These are phyloP conservation scores for Mallotus japonicus DNA, from an alignment of 441 rosid species.

Conservation along the genomic window DNA sequence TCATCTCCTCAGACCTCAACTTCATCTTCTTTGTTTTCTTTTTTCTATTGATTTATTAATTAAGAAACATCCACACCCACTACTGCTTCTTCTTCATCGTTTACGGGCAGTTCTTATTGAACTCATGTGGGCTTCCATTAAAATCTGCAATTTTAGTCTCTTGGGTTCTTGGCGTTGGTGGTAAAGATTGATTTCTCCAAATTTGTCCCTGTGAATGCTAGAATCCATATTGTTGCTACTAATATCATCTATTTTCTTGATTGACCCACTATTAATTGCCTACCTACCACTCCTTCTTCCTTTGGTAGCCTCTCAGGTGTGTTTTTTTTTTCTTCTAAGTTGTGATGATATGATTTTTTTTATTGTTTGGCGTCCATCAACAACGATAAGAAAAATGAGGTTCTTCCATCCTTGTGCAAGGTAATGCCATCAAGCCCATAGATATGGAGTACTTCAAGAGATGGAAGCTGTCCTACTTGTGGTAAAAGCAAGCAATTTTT, in stretches of 20 bases:
- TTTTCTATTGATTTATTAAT: too few relatives aligned
- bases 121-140: too few relatives aligned
- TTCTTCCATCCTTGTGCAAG: conserved; percentile 5
- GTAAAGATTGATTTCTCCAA: conserved; percentile 23
- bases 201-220: conserved; percentile 89
- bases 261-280: conserved; percentile 53
- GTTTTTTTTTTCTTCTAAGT: background rate
- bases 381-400: too few relatives aligned
- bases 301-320: background rate
- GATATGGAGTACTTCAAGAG: conserved; percentile 15
- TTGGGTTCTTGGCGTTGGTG: too few relatives aligned
- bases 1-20: too few relatives aligned
- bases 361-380: background rate
- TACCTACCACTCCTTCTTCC: background rate
- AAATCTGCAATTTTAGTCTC: too few relatives aligned
- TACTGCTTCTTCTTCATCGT: too few relatives aligned
- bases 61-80: too few relatives aligned
- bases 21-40: too few relatives aligned
- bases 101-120: too few relatives aligned
- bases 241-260: conserved; percentile 88
- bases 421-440: conserved; percentile 15
- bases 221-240: conserved; percentile 87
- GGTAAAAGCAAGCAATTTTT: conserved; percentile 9
- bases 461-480: conserved; percentile 9
- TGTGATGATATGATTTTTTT: too few relatives aligned